Evolutionary conservation across 805 yeast genomes (phyloP).

Genomic region (Saccharomycopsis schoenii): DNA sequence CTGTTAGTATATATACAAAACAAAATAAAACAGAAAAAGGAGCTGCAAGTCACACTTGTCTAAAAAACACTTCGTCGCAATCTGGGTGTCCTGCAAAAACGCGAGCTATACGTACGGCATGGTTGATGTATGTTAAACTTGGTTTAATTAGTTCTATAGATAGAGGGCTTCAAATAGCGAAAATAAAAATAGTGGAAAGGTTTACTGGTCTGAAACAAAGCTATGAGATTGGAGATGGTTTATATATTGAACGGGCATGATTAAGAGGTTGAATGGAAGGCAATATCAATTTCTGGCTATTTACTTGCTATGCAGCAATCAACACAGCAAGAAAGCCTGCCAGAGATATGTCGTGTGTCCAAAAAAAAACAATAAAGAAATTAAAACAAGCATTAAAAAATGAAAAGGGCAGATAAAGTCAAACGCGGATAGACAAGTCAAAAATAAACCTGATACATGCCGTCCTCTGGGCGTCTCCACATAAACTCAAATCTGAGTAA

Average conservation of each 20-base stretch:
- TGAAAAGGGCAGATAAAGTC: background rate
- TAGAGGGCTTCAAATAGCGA: no score
- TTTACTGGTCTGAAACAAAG: background rate
- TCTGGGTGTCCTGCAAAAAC: no score
- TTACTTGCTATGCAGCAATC: background rate
- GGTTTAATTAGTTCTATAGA: background rate
- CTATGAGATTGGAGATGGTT: background rate
- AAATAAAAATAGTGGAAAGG: no score
- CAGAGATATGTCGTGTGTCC: background rate
- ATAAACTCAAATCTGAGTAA: background rate
- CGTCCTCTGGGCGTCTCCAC: background rate
- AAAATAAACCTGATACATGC: no score
- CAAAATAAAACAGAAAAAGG: background rate
- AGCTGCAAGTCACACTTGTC: no score
- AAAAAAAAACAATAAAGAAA: no score
- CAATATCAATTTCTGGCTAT: no score
- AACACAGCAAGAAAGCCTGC: no score
- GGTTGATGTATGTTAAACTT: background rate
- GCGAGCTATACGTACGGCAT: background rate
- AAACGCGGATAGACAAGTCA: background rate
- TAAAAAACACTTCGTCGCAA: no score
- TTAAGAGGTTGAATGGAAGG: no score
- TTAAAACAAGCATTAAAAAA: background rate
- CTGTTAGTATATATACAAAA: slow-evolving; percentile 5
- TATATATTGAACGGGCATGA: no score